Percentiles rank a stretch among this genome's conserved stretches.
phyloP scores from a whole-genome alignment of 2,329 filamentous ascomycete genomes.

The Torrubiella hemipterigena region DNA sequence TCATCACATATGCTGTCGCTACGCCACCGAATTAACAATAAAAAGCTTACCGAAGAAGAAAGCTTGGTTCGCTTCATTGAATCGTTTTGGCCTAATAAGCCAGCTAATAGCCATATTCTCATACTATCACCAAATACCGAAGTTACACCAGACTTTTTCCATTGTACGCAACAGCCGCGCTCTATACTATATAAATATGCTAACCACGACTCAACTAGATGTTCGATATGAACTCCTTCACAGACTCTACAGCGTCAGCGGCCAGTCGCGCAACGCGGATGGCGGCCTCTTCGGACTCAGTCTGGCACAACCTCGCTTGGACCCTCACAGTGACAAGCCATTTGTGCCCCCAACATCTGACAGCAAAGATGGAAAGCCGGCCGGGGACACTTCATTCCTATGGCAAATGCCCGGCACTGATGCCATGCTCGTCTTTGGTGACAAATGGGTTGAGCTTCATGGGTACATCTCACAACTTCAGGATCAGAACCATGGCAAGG shows the following conservation, averaged over 20 bases:
- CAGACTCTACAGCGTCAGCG: slow-evolving; percentile 41
- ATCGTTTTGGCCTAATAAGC: slow-evolving; percentile 68
- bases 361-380: slow-evolving; percentile 9
- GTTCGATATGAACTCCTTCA: slow-evolving; percentile 61
- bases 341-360: slow-evolving; percentile 33
- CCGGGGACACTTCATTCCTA: slow-evolving; percentile 49
- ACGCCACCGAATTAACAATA: slow-evolving; percentile 57
- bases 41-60: slow-evolving; percentile 51
- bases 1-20: slow-evolving; percentile 51
- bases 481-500: slow-evolving; percentile 27
- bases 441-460: slow-evolving; percentile 80
- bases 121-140: slow-evolving; percentile 73
- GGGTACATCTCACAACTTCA: slow-evolving; percentile 60
- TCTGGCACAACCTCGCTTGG: slow-evolving; percentile 58
- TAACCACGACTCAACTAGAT: slow-evolving; percentile 30
- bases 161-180: slow-evolving; percentile 40
- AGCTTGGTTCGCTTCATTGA: slow-evolving; percentile 69
- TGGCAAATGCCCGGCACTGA: slow-evolving; percentile 80
- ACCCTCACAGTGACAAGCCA: slow-evolving; percentile 30
- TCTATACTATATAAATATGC: neutral
- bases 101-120: slow-evolving; percentile 61
- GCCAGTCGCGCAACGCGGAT: slow-evolving; percentile 70
- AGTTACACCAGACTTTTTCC: slow-evolving; percentile 69
- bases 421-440: slow-evolving; percentile 70
- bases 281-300: slow-evolving; percentile 52